Percentiles rank a stretch among this genome's conserved stretches.
phyloP scores from a whole-genome alignment of 2,329 filamentous ascomycete species.

The Colletotrichum sp. region DNA sequence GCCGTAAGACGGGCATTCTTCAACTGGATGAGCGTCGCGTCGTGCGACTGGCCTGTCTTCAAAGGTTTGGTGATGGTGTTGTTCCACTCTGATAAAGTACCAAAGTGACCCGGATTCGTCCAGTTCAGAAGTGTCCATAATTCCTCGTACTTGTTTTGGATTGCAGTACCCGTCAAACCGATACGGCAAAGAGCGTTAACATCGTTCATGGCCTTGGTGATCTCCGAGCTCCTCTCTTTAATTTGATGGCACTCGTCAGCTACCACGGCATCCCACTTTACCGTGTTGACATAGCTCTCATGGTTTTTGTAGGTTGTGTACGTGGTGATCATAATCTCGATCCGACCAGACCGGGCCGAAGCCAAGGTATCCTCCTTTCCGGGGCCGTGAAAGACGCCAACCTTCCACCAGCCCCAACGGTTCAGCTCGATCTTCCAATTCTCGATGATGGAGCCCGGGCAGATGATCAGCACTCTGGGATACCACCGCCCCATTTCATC shows the following conservation, averaged over 20 bases:
- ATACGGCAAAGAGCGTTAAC: constrained; percentile 92
- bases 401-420: constrained; percentile 96
- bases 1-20: constrained; percentile 83
- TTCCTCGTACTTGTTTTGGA: constrained; percentile 98
- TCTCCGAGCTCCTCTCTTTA: constrained; percentile 79
- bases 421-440: constrained; percentile 91
- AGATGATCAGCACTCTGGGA: constrained; percentile 82
- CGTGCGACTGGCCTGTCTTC: constrained; percentile 88
- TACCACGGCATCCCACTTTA: constrained; percentile 92
- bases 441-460: constrained; percentile 83
- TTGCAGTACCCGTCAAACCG: constrained; percentile 92
- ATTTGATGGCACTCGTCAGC: constrained; percentile 93
- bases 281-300: constrained; percentile 74
- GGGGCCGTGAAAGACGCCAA: constrained; percentile 79
- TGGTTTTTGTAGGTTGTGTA: constrained; percentile 89
- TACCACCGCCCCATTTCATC: constrained; percentile 74
- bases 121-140: constrained; percentile 96
- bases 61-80: constrained; percentile 79
- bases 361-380: constrained; percentile 73
- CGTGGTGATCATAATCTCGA: constrained; percentile 94
- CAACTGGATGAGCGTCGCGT: constrained; percentile 84
- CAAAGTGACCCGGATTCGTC: constrained; percentile 83
- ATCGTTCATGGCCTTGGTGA: constrained; percentile 85
- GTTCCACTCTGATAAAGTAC: constrained; percentile 75
- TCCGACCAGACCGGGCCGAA: constrained; percentile 74